phyloP scores from a whole-genome alignment of 176 grass and related monocot genomes.

The Cocos nucifera region DNA sequence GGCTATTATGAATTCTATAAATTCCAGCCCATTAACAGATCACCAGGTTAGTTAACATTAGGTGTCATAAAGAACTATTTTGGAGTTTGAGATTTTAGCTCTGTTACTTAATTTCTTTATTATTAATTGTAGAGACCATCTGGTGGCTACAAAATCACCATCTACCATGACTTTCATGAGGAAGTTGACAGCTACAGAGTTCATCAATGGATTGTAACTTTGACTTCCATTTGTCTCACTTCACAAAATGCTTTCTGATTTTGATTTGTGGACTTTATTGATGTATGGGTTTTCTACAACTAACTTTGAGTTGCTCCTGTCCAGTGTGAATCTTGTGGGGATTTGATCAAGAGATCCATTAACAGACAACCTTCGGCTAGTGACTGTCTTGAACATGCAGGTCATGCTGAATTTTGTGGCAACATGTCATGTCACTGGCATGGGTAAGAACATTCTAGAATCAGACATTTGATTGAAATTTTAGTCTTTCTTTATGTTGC shows the following conservation, averaged over 20 bases:
- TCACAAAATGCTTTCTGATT: conserved; percentile 13
- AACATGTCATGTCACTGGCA: conserved; percentile 40
- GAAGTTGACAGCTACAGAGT: conserved; percentile 25
- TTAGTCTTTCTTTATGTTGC: too few species aligned
- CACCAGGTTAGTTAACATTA: conserved; percentile 14
- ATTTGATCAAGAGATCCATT: conserved; percentile 35
- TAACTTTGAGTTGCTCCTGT: background rate
- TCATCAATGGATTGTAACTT: conserved; percentile 20
- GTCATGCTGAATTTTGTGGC: conserved; percentile 19
- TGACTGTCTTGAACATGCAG: conserved; percentile 34
- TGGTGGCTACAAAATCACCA: conserved; percentile 50
- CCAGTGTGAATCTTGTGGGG: conserved; percentile 50
- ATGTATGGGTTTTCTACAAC: background rate
- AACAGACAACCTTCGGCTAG: conserved; percentile 33
- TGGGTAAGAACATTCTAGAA: conserved; percentile 36
- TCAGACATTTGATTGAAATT: too few species aligned
- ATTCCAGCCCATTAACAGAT: conserved; percentile 36
- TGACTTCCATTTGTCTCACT: conserved; percentile 6
- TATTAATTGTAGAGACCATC: conserved; percentile 39
- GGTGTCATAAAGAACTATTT: too few species aligned
- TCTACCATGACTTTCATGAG: conserved; percentile 30
- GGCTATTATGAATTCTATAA: conserved; percentile 44
- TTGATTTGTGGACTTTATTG: background rate
- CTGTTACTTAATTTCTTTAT: conserved; percentile 10
- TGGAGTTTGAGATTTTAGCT: too few species aligned